phyloP scores from a whole-genome alignment of 2,329 filamentous ascomycete species.

The Trichoderma sp. region DNA sequence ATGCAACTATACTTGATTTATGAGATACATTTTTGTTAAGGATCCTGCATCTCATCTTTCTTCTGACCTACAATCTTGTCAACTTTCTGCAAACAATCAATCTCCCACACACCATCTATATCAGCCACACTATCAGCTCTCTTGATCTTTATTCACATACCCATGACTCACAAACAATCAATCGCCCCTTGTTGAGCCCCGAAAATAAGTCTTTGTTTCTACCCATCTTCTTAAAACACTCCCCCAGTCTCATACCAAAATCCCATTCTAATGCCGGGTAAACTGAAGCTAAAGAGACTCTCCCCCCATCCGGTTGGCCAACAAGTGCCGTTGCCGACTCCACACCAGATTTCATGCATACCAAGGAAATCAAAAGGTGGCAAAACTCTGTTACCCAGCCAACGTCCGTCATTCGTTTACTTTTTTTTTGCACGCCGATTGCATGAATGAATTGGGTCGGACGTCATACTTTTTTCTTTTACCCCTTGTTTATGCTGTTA shows the following conservation, averaged over 20 bases:
- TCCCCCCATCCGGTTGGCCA: background rate
- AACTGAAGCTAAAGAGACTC: background rate
- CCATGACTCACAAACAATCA: background rate
- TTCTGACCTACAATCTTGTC: too few relatives aligned
- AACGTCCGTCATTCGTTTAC: conserved; percentile 15
- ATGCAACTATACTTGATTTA: background rate
- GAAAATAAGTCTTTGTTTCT: background rate
- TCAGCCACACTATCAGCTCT: too few relatives aligned
- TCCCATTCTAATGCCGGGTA: background rate
- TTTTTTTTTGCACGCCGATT: conserved; percentile 1
- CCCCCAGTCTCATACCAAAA: background rate
- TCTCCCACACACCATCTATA: background rate
- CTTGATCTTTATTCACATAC: background rate
- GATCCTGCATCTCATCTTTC: background rate
- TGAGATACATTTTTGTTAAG: background rate
- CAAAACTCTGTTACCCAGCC: background rate
- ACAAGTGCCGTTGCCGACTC: conserved; percentile 7
- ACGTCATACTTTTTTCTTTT: background rate
- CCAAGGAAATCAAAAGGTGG: background rate
- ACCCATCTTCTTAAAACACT: background rate
- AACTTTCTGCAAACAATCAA: too few relatives aligned
- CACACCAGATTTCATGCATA: conserved; percentile 11
- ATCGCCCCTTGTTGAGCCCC: background rate
- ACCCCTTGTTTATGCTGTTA: background rate
- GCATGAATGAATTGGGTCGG: background rate